Conservation (phyloP, 2,329 filamentous ascomycete genomes). For the Aspergillus arachidicola region DNA sequence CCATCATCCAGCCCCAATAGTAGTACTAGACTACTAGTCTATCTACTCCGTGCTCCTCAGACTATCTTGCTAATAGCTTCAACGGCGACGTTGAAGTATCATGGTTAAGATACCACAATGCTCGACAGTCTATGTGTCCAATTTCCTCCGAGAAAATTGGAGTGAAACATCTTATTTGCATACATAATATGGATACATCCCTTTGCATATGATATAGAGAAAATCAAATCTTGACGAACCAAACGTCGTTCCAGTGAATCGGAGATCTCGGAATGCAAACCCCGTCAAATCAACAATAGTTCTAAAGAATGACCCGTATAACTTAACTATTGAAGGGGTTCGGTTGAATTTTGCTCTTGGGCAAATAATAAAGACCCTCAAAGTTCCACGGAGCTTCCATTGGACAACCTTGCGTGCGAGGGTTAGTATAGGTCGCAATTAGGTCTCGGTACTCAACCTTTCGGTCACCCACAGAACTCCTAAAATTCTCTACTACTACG, state of each 20-base stretch:
- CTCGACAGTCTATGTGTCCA: background rate
- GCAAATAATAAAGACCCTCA: background rate
- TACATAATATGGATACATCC: background rate
- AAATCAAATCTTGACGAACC: conserved; percentile 3
- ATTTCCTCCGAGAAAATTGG: background rate
- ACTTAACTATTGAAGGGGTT: background rate
- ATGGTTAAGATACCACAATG: background rate
- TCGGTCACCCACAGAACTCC: background rate
- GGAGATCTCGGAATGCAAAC: conserved; percentile 13
- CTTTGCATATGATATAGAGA: background rate
- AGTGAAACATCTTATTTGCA: background rate
- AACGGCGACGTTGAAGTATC: background rate
- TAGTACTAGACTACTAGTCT: background rate
- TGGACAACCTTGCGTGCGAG: background rate
- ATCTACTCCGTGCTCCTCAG: background rate
- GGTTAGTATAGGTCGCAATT: background rate
- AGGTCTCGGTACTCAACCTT: background rate
- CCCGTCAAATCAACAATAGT: background rate
- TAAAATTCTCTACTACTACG: background rate
- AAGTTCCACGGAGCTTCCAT: background rate
- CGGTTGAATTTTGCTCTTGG: background rate
- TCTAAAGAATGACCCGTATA: background rate
- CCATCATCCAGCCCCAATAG: background rate
- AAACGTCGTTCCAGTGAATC: background rate
- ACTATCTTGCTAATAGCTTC: background rate